phyloP scores from a whole-genome alignment of 1,284 basidiomycete species.

The Tilletia setariae region DNA sequence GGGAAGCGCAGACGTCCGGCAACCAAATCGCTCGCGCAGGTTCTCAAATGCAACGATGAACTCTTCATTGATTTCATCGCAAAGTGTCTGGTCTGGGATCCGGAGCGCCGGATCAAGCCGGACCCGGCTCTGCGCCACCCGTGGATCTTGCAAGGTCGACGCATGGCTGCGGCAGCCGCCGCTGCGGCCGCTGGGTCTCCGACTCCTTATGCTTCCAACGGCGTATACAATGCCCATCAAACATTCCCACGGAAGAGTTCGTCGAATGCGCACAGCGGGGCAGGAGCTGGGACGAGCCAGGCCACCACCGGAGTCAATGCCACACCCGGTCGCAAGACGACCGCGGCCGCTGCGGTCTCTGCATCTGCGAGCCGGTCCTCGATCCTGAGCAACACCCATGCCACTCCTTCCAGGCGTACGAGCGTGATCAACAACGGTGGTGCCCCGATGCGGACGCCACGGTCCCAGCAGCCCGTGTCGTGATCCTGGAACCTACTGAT shows the following conservation, averaged over 20 bases:
- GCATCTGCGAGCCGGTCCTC: constrained; percentile 4
- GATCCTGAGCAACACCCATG: constrained; percentile 8
- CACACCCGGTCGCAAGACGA: constrained; percentile 1
- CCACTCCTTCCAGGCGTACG: not conserved
- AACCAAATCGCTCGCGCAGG: constrained; percentile 81
- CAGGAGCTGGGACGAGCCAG: not conserved
- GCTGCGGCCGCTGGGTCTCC: constrained; percentile 17
- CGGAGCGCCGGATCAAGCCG: constrained; percentile 90
- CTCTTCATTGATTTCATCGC: constrained; percentile 69
- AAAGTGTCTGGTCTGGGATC: constrained; percentile 97
- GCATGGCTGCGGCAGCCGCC: constrained; percentile 12
- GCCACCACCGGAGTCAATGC: not conserved
- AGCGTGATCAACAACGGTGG: constrained; percentile 9
- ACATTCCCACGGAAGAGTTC: not conserved
- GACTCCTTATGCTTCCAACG: constrained; percentile 6
- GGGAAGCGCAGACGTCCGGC: constrained; percentile 86
- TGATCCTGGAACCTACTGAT: not conserved
- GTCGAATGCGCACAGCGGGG: not conserved
- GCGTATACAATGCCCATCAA: not conserved
- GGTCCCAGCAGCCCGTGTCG: constrained; percentile 11
- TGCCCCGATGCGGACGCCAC: constrained; percentile 7
- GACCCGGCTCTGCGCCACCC: constrained; percentile 67
- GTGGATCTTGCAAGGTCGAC: constrained; percentile 32
- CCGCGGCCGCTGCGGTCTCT: not conserved
- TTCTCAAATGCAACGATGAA: constrained; percentile 83